phyloP scores from a whole-genome alignment of 2,329 filamentous ascomycete genomes.

The Pseudocercospora cruenta region DNA sequence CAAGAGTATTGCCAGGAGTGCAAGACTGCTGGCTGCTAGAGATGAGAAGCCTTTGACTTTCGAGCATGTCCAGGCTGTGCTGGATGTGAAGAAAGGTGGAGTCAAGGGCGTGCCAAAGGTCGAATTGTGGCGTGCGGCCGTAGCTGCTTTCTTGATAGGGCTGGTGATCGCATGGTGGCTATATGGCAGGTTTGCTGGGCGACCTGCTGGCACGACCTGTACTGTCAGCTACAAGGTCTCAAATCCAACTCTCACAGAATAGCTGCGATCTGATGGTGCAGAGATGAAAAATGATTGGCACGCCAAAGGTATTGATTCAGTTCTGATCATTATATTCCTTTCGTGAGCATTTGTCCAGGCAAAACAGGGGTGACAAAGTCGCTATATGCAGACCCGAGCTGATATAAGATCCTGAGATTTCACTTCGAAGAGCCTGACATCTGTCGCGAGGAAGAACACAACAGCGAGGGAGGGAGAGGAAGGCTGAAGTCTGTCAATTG shows the following conservation, averaged over 20 bases:
- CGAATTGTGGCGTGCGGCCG: not conserved
- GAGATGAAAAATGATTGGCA: not conserved
- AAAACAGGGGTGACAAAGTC: not conserved
- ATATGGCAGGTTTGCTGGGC: not conserved
- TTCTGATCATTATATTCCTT: not conserved
- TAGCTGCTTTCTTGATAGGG: not conserved
- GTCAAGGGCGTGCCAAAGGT: not conserved
- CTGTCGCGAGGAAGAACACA: not conserved
- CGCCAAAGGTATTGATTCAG: not conserved
- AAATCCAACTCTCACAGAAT: not conserved
- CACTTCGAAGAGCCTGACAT: not conserved
- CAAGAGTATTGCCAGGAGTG: constrained; percentile 22
- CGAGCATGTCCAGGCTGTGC: not conserved
- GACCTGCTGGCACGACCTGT: not conserved
- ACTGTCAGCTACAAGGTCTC: not conserved
- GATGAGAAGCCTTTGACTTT: not conserved
- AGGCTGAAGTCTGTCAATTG: constrained; percentile 8
- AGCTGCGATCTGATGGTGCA: not conserved
- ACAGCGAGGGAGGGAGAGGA: not conserved
- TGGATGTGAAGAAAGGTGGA: constrained; percentile 1
- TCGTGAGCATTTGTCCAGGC: not conserved
- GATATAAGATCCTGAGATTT: not conserved
- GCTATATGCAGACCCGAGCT: not conserved
- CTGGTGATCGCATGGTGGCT: not conserved
- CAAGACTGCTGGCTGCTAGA: constrained; percentile 14